A percentile compares a stretch with the other conserved stretches of the same genome.
These are phyloP conservation scores for Schizosaccharomyces cryophilus DNA, from an alignment of 805 yeast species.

Conservation along the genomic window DNA sequence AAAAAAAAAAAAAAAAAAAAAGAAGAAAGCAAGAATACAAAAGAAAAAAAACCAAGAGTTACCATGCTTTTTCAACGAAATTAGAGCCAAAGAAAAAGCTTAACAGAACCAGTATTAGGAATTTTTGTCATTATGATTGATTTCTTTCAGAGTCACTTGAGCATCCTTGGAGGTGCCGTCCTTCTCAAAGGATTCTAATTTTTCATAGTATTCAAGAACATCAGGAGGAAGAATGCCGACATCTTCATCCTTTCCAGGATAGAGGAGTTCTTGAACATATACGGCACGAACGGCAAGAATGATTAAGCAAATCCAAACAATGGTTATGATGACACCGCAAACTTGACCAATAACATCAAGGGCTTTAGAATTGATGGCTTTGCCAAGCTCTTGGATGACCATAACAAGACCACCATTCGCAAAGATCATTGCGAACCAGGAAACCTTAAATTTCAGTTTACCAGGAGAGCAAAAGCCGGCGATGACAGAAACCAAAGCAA, in stretches of 20 bases:
- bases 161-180: not conserved
- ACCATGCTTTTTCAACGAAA: not conserved
- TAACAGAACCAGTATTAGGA: no score
- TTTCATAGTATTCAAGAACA: not conserved
- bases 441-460: not conserved
- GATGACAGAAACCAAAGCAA: not conserved
- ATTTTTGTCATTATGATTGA: no score
- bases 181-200: not conserved
- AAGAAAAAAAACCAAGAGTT: not conserved
- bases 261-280: not conserved
- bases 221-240: not conserved
- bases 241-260: conserved; percentile 2
- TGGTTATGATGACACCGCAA: not conserved
- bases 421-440: conserved; percentile 1
- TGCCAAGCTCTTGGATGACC: not conserved
- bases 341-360: not conserved
- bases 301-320: not conserved
- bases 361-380: not conserved
- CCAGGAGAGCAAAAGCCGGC: not conserved
- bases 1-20: not conserved
- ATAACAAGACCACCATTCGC: not conserved
- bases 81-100: no score
- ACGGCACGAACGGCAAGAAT: not conserved
- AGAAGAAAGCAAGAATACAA: not conserved
- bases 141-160: no score